These are phyloP conservation scores for Pseudogymnoascus sp. DNA, from an alignment of 2,329 filamentous ascomycete species.

Conservation along the genomic window DNA sequence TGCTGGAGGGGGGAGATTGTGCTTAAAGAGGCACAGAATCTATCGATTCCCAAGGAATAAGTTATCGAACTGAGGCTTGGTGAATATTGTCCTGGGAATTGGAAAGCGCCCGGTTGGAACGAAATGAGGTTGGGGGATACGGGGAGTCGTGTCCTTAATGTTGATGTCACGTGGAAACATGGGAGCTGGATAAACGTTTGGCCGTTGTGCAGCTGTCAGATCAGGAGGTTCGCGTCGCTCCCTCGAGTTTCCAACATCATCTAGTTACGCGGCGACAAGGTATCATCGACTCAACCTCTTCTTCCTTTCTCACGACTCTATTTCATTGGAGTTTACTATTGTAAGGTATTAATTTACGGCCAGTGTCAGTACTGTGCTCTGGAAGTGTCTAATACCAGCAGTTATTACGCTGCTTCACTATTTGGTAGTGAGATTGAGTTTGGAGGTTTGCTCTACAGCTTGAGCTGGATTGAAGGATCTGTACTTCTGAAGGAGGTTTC, in stretches of 20 bases:
- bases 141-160: constrained; percentile 8
- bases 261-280: background rate
- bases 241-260: background rate
- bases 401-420: background rate
- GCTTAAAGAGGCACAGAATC: background rate
- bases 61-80: constrained; percentile 5
- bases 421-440: background rate
- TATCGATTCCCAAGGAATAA: constrained; percentile 5
- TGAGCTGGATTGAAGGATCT: constrained; percentile 8
- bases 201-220: constrained; percentile 2
- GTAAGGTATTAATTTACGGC: background rate
- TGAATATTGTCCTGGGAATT: background rate
- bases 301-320: background rate
- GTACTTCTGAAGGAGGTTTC: constrained; percentile 2
- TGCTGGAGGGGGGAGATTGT: constrained; percentile 1
- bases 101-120: constrained; percentile 6
- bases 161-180: background rate
- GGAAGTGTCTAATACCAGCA: background rate
- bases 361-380: background rate
- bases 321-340: background rate
- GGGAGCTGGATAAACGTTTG: background rate
- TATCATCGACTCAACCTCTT: background rate
- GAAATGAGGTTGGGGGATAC: background rate
- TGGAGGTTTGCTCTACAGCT: constrained; percentile 1
- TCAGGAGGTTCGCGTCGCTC: constrained; percentile 4